phyloP scores from a whole-genome alignment of 768 basidiomycete species.

The Psilocybe subaeruginosa region DNA sequence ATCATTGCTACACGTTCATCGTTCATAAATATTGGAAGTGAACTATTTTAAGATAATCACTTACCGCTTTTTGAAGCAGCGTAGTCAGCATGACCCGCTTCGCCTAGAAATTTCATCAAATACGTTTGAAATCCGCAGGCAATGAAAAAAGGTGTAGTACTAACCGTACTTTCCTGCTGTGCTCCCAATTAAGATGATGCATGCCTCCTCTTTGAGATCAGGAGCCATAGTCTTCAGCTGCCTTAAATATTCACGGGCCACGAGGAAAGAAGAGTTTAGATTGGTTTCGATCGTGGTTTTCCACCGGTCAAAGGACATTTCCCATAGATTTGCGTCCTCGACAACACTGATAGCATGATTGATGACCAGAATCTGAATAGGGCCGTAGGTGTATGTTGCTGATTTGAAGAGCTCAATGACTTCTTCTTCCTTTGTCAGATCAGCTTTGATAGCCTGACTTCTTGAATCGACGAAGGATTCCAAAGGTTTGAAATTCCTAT shows the following conservation, averaged over 20 bases:
- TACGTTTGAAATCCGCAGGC: background rate
- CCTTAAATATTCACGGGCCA: slow-evolving; percentile 62
- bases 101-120: slow-evolving; percentile 31
- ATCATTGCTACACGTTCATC: slow-evolving; percentile 53
- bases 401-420: slow-evolving; percentile 54
- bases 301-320: slow-evolving; percentile 69
- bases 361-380: slow-evolving; percentile 60
- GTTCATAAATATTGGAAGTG: background rate
- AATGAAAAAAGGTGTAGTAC: background rate
- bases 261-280: slow-evolving; percentile 69
- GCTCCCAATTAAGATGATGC: slow-evolving; percentile 70
- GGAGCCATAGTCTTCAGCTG: slow-evolving; percentile 41
- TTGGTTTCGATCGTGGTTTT: slow-evolving; percentile 62
- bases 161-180: slow-evolving; percentile 72
- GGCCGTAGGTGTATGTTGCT: slow-evolving; percentile 41
- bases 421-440: slow-evolving; percentile 60
- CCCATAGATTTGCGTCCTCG: slow-evolving; percentile 50
- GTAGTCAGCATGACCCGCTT: slow-evolving; percentile 69
- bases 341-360: slow-evolving; percentile 62
- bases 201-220: slow-evolving; percentile 54
- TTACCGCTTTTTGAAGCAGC: slow-evolving; percentile 70
- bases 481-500: slow-evolving; percentile 53
- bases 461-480: slow-evolving; percentile 35
- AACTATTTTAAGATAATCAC: slow-evolving; percentile 9
- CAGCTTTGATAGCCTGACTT: slow-evolving; percentile 49